Evolutionary conservation across 108 stramenopile species (phyloP).

Genomic region (Nitzschia palea): DNA sequence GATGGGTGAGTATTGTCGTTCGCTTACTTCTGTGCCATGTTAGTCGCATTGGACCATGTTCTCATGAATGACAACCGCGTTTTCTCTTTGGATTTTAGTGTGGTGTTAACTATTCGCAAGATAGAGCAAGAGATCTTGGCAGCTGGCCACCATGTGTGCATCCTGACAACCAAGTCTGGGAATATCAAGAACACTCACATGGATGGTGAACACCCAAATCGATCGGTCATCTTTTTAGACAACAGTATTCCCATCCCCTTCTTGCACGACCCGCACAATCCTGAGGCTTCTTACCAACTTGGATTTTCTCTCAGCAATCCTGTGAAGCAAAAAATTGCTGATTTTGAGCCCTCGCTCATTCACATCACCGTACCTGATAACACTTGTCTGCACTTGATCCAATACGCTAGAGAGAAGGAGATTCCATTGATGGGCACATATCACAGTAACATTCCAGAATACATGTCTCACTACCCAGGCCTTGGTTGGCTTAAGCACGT

Average conservation of each 20-base stretch:
- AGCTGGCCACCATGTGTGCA: constrained; percentile 51
- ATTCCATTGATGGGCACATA: constrained; percentile 68
- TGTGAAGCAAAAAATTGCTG: constrained; percentile 31
- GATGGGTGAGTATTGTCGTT: constrained; percentile 73
- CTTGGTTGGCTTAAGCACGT: constrained; percentile 52
- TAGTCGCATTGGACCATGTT: not conserved
- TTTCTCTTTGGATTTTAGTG: constrained; percentile 31
- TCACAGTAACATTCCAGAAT: constrained; percentile 68
- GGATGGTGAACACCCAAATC: constrained; percentile 51
- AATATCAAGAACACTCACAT: constrained; percentile 52
- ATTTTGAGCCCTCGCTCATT: constrained; percentile 54
- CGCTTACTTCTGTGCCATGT: too few species aligned
- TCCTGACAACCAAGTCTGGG: constrained; percentile 54
- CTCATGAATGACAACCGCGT: not conserved
- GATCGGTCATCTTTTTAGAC: constrained; percentile 57
- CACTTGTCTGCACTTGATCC: constrained; percentile 48
- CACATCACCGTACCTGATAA: constrained; percentile 62
- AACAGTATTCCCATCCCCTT: constrained; percentile 51
- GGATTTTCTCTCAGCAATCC: constrained; percentile 39
- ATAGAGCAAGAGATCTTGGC: constrained; percentile 62
- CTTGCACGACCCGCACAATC: constrained; percentile 50
- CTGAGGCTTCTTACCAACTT: constrained; percentile 39
- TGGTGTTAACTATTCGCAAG: constrained; percentile 68
- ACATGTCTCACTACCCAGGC: constrained; percentile 58
- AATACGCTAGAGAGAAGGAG: constrained; percentile 44